A percentile compares a stretch with the other conserved stretches of the same genome.
These are phyloP conservation scores for Colletotrichum kahawae DNA, from an alignment of 2,329 filamentous ascomycete genomes.

Conservation along the genomic window DNA sequence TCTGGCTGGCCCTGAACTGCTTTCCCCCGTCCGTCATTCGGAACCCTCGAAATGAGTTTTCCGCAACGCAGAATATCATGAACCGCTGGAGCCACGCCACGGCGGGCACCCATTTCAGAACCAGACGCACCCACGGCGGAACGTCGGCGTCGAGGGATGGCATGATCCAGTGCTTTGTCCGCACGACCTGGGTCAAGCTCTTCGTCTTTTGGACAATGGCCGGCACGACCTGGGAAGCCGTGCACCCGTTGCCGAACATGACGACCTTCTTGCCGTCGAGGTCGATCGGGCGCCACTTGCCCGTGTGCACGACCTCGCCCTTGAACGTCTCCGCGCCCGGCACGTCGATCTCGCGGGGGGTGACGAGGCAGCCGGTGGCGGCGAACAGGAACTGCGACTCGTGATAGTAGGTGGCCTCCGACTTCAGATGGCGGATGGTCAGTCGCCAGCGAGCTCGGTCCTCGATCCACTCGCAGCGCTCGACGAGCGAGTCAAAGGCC, in stretches of 20 bases:
- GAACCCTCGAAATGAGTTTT: conserved; percentile 39
- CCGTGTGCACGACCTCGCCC: conserved; percentile 59
- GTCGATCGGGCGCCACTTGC: conserved; percentile 57
- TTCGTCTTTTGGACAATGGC: conserved; percentile 39
- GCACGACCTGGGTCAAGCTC: conserved; percentile 39
- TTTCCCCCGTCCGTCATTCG: background rate
- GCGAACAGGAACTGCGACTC: conserved; percentile 45
- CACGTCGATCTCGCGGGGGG: conserved; percentile 43
- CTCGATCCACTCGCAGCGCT: conserved; percentile 43
- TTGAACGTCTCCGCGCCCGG: conserved; percentile 54
- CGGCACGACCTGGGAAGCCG: conserved; percentile 58
- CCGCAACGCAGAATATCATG: conserved; percentile 44
- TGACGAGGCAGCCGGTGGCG: conserved; percentile 37
- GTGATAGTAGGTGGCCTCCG: conserved; percentile 30
- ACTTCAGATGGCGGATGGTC: conserved; percentile 29
- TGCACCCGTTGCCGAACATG: conserved; percentile 60
- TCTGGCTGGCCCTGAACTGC: conserved; percentile 38
- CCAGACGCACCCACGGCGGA: conserved; percentile 18
- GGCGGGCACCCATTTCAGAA: conserved; percentile 57
- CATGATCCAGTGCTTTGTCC: conserved; percentile 49
- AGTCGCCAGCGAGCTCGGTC: conserved; percentile 38
- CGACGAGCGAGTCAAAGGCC: conserved; percentile 39
- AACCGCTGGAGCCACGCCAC: conserved; percentile 42
- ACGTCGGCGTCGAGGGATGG: conserved; percentile 32
- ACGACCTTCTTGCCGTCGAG: conserved; percentile 52